These are phyloP conservation scores for Wickerhamiella azyma DNA, from an alignment of 805 yeast species.

Conservation along the genomic window DNA sequence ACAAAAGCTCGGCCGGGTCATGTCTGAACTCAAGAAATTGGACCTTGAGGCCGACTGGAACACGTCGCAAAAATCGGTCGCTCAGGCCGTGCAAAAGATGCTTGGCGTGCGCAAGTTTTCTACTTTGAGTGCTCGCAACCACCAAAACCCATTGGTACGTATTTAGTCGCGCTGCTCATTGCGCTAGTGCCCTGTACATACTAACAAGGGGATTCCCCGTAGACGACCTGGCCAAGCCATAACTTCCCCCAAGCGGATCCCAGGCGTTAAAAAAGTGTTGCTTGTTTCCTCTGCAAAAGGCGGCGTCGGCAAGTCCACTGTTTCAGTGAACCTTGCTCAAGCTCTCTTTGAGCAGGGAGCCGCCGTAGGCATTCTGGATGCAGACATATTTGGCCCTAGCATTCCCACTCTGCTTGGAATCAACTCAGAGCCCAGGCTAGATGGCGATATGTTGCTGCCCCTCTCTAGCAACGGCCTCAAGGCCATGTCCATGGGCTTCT, in stretches of 20 bases:
- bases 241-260: constrained; percentile 30
- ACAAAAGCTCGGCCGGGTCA: constrained; percentile 15
- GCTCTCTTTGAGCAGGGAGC: constrained; percentile 41
- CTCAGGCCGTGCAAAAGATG: constrained; percentile 16
- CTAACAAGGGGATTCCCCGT: constrained; percentile 32
- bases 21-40: constrained; percentile 18
- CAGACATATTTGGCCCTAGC: constrained; percentile 77
- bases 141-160: constrained; percentile 45
- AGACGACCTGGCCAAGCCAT: constrained; percentile 1
- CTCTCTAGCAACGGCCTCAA: constrained; percentile 60
- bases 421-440: constrained; percentile 52
- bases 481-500: constrained; percentile 82
- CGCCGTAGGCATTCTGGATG: constrained; percentile 58
- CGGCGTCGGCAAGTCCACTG: constrained; percentile 73
- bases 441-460: constrained; percentile 48
- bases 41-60: constrained; percentile 23
- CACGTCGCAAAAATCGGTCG: constrained; percentile 22
- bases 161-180: background rate
- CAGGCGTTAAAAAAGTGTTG: constrained; percentile 47
- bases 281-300: constrained; percentile 69
- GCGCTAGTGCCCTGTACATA: constrained; percentile 4
- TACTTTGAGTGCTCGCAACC: constrained; percentile 20
- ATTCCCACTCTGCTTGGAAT: constrained; percentile 60
- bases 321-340: constrained; percentile 50
- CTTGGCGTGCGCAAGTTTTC: constrained; percentile 20